These are phyloP conservation scores for Cinnamomum chago DNA, from an alignment of 164 flowering plant genomes.

Conservation along the genomic window DNA sequence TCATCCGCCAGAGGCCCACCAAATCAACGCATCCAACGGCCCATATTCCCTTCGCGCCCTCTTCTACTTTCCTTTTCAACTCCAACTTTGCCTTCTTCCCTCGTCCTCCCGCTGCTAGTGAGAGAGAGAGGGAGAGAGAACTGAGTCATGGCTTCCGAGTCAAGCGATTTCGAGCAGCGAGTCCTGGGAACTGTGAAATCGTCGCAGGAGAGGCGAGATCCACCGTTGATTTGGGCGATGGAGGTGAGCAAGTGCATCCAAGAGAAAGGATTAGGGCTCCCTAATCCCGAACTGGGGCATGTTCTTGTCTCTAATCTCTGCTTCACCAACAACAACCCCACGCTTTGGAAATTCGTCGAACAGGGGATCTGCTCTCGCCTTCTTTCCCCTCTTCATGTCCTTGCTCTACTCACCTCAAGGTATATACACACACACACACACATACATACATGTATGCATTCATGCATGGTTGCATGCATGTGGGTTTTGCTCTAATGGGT, in stretches of 20 bases:
- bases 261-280: conserved; percentile 26
- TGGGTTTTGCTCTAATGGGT: too few relatives aligned
- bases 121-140: neutral
- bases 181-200: conserved; percentile 36
- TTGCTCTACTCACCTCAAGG: conserved; percentile 61
- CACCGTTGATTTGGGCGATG: conserved; percentile 43
- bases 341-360: conserved; percentile 55
- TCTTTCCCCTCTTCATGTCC: conserved; percentile 51
- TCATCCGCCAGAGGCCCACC: too few relatives aligned
- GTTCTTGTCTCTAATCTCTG: conserved; percentile 43
- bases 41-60: too few relatives aligned
- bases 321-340: conserved; percentile 38
- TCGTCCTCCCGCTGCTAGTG: too few relatives aligned
- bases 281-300: conserved; percentile 45
- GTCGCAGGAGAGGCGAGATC: conserved; percentile 35
- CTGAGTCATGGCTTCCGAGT: neutral
- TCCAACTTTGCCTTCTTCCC: too few relatives aligned
- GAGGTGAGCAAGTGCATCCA: conserved; percentile 31
- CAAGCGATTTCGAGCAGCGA: conserved; percentile 23
- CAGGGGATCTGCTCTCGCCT: conserved; percentile 44
- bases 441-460: too few relatives aligned
- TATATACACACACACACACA: neutral
- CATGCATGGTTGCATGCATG: neutral
- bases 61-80: too few relatives aligned
- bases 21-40: too few relatives aligned